Percentiles rank a stretch among this genome's conserved stretches.
These are phyloP conservation scores for Podila epigama DNA, from an alignment of 192 early-diverging fungal genomes.

Conservation along the genomic window DNA sequence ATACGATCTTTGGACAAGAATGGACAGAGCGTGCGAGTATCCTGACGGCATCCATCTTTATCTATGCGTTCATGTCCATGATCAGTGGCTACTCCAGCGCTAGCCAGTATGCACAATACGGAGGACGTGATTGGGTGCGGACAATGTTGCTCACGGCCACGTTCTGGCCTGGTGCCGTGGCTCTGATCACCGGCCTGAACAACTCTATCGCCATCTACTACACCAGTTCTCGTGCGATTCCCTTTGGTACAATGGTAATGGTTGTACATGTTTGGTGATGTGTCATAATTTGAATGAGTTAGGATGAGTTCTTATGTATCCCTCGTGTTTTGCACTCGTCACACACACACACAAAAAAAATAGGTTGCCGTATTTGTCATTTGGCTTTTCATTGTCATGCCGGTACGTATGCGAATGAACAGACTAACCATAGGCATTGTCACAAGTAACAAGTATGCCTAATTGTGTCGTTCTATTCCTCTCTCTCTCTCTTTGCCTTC, in stretches of 20 bases:
- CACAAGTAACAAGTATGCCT: not conserved
- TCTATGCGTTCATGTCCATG: conserved; percentile 77
- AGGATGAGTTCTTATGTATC: not conserved
- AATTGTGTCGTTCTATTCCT: not conserved
- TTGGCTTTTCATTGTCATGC: conserved; percentile 74
- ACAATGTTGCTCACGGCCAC: conserved; percentile 70
- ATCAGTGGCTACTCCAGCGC: conserved; percentile 73
- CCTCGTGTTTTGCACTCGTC: not conserved
- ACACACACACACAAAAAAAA: too few species aligned
- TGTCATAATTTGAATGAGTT: not conserved
- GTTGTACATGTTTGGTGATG: not conserved
- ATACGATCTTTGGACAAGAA: conserved; percentile 62
- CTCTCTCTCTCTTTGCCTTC: not conserved
- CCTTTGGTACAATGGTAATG: conserved; percentile 74
- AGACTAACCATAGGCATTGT: too few species aligned
- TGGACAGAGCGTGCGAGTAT: conserved; percentile 77
- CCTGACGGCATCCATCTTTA: conserved; percentile 78
- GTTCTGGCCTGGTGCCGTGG: conserved; percentile 72
- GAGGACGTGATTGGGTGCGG: conserved; percentile 73
- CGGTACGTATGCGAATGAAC: conserved; percentile 50
- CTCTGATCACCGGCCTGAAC: conserved; percentile 59
- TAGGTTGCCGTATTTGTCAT: conserved; percentile 73
- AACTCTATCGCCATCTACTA: conserved; percentile 80
- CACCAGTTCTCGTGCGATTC: conserved; percentile 77
- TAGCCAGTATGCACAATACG: conserved; percentile 71